Percentiles rank a stretch among this genome's conserved stretches.
These are phyloP conservation scores for Arthromyces matolae DNA, from an alignment of 768 basidiomycete species.

Conservation along the genomic window DNA sequence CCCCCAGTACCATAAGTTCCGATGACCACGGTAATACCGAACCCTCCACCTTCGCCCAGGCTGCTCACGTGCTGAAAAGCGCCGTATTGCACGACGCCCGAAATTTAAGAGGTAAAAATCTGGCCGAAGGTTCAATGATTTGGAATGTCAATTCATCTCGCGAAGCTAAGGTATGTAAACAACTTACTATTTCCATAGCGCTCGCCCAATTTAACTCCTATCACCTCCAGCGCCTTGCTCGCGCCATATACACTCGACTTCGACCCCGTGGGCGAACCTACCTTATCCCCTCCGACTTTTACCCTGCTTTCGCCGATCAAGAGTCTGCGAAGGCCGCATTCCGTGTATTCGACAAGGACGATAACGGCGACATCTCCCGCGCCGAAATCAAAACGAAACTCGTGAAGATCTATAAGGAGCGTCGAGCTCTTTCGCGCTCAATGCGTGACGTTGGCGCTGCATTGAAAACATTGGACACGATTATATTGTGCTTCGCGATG, in stretches of 20 bases:
- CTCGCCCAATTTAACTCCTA: background rate
- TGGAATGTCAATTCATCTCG: conserved; percentile 54
- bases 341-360: conserved; percentile 71
- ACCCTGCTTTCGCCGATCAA: conserved; percentile 59
- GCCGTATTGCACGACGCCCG: conserved; percentile 75
- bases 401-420: conserved; percentile 73
- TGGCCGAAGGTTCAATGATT: conserved; percentile 37
- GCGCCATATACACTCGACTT: conserved; percentile 61
- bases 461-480: conserved; percentile 57
- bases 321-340: conserved; percentile 64
- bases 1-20: conserved; percentile 26
- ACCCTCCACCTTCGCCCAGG: conserved; percentile 45
- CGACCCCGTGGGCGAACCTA: conserved; percentile 53
- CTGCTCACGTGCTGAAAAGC: conserved; percentile 64
- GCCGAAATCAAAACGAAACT: conserved; percentile 71
- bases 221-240: conserved; percentile 55
- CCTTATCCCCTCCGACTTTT: conserved; percentile 66
- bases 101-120: conserved; percentile 53
- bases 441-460: conserved; percentile 75
- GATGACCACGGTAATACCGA: conserved; percentile 21
- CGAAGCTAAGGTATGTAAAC: conserved; percentile 65
- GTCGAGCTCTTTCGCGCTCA: conserved; percentile 68
- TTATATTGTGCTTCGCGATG: conserved; percentile 60
- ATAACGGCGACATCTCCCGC: conserved; percentile 72
- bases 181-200: background rate